Percentiles rank a stretch among this genome's conserved stretches.
Conservation (phyloP, 768 basidiomycete species). For the Amanita phalloides region DNA sequence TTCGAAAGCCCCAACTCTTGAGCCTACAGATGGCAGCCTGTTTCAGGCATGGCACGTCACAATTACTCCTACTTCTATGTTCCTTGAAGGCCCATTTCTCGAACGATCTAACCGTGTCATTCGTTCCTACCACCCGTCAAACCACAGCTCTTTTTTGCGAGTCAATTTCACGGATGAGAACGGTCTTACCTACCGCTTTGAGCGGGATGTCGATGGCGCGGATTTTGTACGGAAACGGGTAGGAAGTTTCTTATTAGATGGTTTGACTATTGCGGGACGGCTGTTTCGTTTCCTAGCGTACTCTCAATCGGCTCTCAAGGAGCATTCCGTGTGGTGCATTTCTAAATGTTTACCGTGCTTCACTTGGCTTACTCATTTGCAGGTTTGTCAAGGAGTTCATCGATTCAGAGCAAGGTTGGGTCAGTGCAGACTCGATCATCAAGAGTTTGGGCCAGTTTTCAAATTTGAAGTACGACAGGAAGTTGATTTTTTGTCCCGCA, state of each 20-base stretch:
- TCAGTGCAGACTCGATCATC: constrained; percentile 42
- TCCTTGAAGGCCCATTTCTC: constrained; percentile 40
- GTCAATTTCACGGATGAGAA: constrained; percentile 57
- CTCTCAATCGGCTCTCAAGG: constrained; percentile 65
- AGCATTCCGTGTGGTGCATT: constrained; percentile 45
- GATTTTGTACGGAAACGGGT: constrained; percentile 38
- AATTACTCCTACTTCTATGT: constrained; percentile 45
- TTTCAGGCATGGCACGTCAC: constrained; percentile 36
- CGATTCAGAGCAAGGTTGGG: constrained; percentile 16
- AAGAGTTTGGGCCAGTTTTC: constrained; percentile 42
- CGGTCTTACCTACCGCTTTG: constrained; percentile 38
- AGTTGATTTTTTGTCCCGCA: constrained; percentile 50
- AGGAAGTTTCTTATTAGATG: constrained; percentile 30
- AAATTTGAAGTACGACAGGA: constrained; percentile 29
- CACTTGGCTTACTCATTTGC: neutral
- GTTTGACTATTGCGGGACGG: constrained; percentile 43
- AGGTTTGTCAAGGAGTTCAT: constrained; percentile 58
- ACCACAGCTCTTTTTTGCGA: constrained; percentile 48
- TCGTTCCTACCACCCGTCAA: constrained; percentile 30
- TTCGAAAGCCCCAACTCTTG: constrained; percentile 12
- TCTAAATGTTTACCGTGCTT: neutral
- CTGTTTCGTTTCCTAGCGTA: constrained; percentile 58
- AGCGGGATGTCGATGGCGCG: constrained; percentile 43
- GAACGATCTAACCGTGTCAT: constrained; percentile 58
- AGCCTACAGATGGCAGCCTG: constrained; percentile 20